Evolutionary conservation across 2,329 filamentous ascomycete species (phyloP).

Genomic region (Stagonosporopsis vannaccii): DNA sequence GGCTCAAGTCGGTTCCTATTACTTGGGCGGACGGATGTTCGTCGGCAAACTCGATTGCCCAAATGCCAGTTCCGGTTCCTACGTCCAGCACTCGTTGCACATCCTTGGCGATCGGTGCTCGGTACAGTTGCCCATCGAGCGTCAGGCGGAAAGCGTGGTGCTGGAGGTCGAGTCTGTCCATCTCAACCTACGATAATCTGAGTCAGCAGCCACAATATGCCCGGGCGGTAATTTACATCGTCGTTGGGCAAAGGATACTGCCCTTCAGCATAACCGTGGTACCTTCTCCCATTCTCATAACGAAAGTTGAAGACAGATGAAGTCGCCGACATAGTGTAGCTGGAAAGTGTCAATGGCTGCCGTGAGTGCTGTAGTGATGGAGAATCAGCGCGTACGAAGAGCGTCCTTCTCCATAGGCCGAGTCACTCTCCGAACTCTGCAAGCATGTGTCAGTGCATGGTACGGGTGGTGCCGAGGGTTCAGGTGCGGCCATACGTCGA

Average conservation of each 20-base stretch:
- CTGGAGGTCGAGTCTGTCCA: slow-evolving; percentile 42
- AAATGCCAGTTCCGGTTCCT: slow-evolving; percentile 45
- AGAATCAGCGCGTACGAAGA: slow-evolving; percentile 23
- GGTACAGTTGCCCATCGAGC: slow-evolving; percentile 39
- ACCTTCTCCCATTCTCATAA: slow-evolving; percentile 43
- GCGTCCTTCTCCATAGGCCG: slow-evolving; percentile 34
- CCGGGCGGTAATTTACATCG: slow-evolving; percentile 28
- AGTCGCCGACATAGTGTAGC: slow-evolving; percentile 43
- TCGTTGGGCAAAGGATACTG: slow-evolving; percentile 45
- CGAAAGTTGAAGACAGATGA: slow-evolving; percentile 41
- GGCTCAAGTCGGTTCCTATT: slow-evolving; percentile 46
- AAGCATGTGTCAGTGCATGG: neutral
- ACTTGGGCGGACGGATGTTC: slow-evolving; percentile 44
- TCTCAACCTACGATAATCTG: slow-evolving; percentile 29
- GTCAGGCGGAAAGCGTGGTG: slow-evolving; percentile 46
- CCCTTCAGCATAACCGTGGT: slow-evolving; percentile 42
- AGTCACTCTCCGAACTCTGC: slow-evolving; percentile 40
- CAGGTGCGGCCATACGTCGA: slow-evolving; percentile 28
- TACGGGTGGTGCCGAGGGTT: neutral
- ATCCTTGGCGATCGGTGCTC: slow-evolving; percentile 36
- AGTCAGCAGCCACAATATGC: slow-evolving; percentile 1
- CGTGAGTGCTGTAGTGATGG: neutral
- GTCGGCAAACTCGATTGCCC: slow-evolving; percentile 43
- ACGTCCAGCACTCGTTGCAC: slow-evolving; percentile 43
- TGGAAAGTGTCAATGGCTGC: slow-evolving; percentile 6